A percentile compares a stretch with the other conserved stretches of the same genome.
phyloP scores from a whole-genome alignment of 176 grass and related monocot genomes.

The Triticum timopheevii region DNA sequence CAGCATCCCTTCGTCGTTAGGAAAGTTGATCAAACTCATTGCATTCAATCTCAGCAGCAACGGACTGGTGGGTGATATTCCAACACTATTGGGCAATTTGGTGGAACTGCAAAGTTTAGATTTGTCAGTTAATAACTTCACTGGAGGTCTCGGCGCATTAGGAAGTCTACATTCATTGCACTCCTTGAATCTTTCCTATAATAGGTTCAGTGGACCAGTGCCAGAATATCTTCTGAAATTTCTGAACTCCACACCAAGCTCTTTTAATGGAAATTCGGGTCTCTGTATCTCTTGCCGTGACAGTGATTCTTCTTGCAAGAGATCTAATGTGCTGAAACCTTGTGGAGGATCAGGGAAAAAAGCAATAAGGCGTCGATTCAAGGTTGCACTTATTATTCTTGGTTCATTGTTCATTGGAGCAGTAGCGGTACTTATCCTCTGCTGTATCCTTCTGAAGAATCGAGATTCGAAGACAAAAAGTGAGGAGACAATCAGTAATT shows the following conservation, averaged over 20 bases:
- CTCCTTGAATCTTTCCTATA: constrained; percentile 57
- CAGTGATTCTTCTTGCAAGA: constrained; percentile 44
- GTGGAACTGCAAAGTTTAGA: constrained; percentile 51
- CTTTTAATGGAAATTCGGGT: constrained; percentile 58
- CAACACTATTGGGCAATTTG: constrained; percentile 34
- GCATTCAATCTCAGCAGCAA: constrained; percentile 72
- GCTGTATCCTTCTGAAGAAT: constrained; percentile 25
- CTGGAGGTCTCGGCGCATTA: constrained; percentile 46
- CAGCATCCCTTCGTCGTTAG: constrained; percentile 64
- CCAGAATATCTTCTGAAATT: constrained; percentile 50
- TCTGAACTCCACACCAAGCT: constrained; percentile 40
- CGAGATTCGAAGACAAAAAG: constrained; percentile 15
- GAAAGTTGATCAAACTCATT: constrained; percentile 44
- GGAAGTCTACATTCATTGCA: constrained; percentile 42
- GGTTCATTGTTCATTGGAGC: constrained; percentile 38
- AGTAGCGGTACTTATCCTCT: constrained; percentile 24
- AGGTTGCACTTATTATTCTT: constrained; percentile 46
- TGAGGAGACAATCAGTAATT: constrained; percentile 18
- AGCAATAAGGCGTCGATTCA: constrained; percentile 10
- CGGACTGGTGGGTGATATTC: constrained; percentile 47
- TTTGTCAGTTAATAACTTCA: constrained; percentile 66
- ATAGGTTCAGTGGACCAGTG: constrained; percentile 56
- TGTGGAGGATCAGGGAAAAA: constrained; percentile 35
- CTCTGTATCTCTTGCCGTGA: constrained; percentile 47
- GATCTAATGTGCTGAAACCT: constrained; percentile 23